Percentiles rank a stretch among this genome's conserved stretches.
These are phyloP conservation scores for Ulota crispa DNA, from an alignment of 225 moss, liverwort and hornwort genomes.

Conservation along the genomic window DNA sequence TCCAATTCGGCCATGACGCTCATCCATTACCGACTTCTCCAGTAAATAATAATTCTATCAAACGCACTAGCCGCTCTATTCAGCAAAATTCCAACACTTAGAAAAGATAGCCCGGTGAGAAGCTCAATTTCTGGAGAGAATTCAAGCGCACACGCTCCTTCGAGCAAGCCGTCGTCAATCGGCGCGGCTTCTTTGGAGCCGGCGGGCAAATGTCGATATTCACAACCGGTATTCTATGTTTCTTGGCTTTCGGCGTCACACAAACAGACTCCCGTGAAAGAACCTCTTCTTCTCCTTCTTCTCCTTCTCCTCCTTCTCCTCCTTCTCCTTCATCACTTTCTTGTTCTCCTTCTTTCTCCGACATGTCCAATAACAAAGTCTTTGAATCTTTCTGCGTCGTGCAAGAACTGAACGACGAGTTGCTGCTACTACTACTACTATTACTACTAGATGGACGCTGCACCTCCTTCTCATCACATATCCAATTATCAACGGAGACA, in stretches of 20 bases:
- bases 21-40: background rate
- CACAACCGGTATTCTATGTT: conserved; percentile 47
- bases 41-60: background rate
- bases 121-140: conserved; percentile 25
- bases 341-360: background rate
- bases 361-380: background rate
- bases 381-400: conserved; percentile 33
- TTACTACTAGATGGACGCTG: background rate
- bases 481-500: conserved; percentile 33
- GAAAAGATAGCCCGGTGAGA: conserved; percentile 25
- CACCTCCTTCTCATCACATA: conserved; percentile 15
- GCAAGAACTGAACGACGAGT: conserved; percentile 42
- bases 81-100: conserved; percentile 5
- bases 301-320: background rate
- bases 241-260: conserved; percentile 53
- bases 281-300: conserved; percentile 19
- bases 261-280: conserved; percentile 25
- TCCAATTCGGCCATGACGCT: conserved; percentile 1
- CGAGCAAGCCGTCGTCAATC: conserved; percentile 14
- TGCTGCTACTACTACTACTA: background rate
- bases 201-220: conserved; percentile 47
- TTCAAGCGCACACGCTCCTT: conserved; percentile 3
- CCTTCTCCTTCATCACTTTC: background rate
- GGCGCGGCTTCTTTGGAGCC: conserved; percentile 56
- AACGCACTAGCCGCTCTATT: background rate